Evolutionary conservation across 2,329 filamentous ascomycete genomes (phyloP).

Genomic region (Samsoniella hepiali): DNA sequence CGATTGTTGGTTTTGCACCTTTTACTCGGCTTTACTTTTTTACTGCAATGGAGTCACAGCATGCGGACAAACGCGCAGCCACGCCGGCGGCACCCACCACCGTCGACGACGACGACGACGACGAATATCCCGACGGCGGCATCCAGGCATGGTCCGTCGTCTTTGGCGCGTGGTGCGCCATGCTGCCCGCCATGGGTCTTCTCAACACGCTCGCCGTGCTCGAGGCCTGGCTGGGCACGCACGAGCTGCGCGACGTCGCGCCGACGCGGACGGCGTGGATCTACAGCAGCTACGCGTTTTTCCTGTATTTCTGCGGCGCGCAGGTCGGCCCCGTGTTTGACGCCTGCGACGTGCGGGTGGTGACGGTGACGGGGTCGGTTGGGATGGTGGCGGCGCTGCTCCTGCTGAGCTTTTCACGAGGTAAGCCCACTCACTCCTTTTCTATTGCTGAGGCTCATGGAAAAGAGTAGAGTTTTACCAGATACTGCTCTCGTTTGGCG

Average conservation of each 20-base stretch:
- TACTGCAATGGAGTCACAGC: no score
- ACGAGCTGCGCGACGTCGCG: slow-evolving; percentile 58
- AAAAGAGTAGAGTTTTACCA: slow-evolving; percentile 57
- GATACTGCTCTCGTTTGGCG: slow-evolving; percentile 66
- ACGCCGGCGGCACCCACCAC: neutral
- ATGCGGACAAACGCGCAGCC: no score
- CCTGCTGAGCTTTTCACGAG: slow-evolving; percentile 55
- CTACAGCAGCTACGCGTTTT: slow-evolving; percentile 66
- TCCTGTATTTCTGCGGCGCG: slow-evolving; percentile 68
- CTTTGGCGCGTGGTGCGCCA: slow-evolving; percentile 63
- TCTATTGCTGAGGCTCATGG: no score
- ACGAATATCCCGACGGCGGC: slow-evolving; percentile 65
- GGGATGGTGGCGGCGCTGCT: slow-evolving; percentile 54
- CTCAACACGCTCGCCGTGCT: slow-evolving; percentile 66
- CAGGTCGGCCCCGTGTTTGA: slow-evolving; percentile 71
- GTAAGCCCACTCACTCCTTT: no score
- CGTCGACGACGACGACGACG: neutral
- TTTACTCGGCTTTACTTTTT: no score
- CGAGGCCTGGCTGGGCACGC: slow-evolving; percentile 61
- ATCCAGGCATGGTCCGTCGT: slow-evolving; percentile 67
- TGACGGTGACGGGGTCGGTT: slow-evolving; percentile 57
- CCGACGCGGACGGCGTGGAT: slow-evolving; percentile 68
- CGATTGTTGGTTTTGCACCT: neutral
- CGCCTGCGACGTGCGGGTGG: slow-evolving; percentile 56
- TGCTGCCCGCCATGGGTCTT: slow-evolving; percentile 62